phyloP scores from a whole-genome alignment of 2,329 filamentous ascomycete species.

The Alternaria novae-zelandiae region DNA sequence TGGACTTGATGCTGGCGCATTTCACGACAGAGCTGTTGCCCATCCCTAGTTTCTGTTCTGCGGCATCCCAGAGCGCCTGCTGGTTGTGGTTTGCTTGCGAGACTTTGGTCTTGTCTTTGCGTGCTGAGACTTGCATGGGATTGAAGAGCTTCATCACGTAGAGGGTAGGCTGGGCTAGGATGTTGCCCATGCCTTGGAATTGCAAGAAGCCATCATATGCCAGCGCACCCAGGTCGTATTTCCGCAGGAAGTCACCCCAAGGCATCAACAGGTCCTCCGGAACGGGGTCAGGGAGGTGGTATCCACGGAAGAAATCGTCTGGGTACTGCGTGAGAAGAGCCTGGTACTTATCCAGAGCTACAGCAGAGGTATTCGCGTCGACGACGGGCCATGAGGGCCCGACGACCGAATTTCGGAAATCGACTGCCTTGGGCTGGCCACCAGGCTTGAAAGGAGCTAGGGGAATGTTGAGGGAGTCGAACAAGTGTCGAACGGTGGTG shows the following conservation, averaged over 20 bases:
- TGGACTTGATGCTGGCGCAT: not conserved
- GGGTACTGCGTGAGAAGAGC: not conserved
- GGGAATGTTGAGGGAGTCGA: not conserved
- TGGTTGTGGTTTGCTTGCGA: not conserved
- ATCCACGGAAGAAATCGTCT: not conserved
- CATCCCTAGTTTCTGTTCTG: not conserved
- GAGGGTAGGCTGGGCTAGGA: not conserved
- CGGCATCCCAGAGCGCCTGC: not conserved
- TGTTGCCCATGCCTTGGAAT: not conserved
- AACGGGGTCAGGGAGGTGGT: not conserved
- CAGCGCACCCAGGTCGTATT: not conserved
- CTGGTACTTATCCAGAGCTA: not conserved
- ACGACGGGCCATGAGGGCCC: not conserved
- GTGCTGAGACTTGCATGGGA: not conserved
- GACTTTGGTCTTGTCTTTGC: not conserved
- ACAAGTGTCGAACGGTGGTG: not conserved
- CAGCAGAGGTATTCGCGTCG: not conserved
- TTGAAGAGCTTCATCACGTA: conserved; percentile 3
- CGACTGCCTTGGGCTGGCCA: not conserved
- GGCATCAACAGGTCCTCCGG: not conserved
- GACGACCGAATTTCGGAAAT: not conserved
- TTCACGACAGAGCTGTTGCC: not conserved
- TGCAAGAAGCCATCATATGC: not conserved
- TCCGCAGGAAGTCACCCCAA: not conserved
- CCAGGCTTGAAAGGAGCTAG: not conserved